Evolutionary conservation across 257 asterid species (phyloP), one percentile per base, ranked within the genome.

Genomic region (Solanum rostratum): DNA sequence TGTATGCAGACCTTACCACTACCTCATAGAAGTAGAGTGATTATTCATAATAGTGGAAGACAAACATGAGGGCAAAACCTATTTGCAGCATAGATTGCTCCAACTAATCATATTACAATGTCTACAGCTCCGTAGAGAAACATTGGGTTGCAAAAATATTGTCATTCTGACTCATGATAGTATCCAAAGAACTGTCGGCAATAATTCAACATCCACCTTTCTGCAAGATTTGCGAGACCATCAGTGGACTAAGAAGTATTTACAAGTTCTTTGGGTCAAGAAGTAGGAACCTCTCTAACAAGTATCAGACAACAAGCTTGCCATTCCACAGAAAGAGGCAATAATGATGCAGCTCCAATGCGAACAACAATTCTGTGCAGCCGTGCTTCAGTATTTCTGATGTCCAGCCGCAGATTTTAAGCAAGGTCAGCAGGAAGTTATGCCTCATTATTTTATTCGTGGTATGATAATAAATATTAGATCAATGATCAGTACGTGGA

Each of bases 311-410:
- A 95, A 63, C 96, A 98, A 82, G 95, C 96, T 91, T 96, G 97
- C 79, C 97, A 97, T 90, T 96, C 98, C 83, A 93, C 95, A 29
- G 98, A 95, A 78, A 93, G 98, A 74, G 97, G 98, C 89, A 95
- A 89, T 81, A 97, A 96, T 76, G 99, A 98, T 46, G 97, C 92
- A 81, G 98, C 98, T 80, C 94, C 97, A 45, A 93, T 98, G 84
- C 98, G 98, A 18, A 95, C 98, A 3, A 94, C 94, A 16, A 95
- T 93, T 86, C 97, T 97, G 89, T 90, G 98, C 66, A 96, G 88
- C 13, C 97, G 93, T 79, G 95, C 97, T 89, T 95, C 97, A 30
- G 92, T 93, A 88, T 92, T 93, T 87, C 88, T 95, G 87, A 95
- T 93, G 88, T 97, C 98, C 89, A 93, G 92, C 97, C 92, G 88